Base-by-base conservation (phyloP, 768 basidiomycete species). In the Boletus reticulatus region DNA sequence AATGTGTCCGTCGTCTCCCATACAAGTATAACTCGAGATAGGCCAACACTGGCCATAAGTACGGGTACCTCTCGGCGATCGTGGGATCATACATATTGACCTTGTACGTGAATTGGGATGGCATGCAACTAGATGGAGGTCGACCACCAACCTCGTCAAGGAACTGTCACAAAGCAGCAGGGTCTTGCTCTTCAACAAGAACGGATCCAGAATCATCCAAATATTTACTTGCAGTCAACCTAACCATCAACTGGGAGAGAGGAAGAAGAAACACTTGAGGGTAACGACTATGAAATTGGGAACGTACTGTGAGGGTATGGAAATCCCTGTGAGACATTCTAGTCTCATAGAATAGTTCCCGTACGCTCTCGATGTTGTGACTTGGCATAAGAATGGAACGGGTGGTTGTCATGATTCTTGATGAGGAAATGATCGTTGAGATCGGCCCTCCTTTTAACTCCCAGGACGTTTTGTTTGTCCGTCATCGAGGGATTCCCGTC, bases 31-130 rank as follows among this genome's bases (percentile, higher is more conserved):
- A 22, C 12, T 57, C 57, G 6, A 55, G 37, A 56, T 65, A 65
- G 37, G 53, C 58, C 27, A 62, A 11, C 6, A 62, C 55, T 2
- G 56, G 53, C 62, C 65, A 66, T 0, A 46, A 43, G 27, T 59
- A 50, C 0, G 61, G 53, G 17, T 65, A 67, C 48, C 39, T 58
- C 50, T 38, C 50, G 12, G 53, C 27, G 29, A 67, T 24, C 8
- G 24, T 53, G 11, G 55, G 57, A 6, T 67, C 24, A 9, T 13
- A 14, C 20, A 36, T 52, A 47, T 58, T 65, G 2, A 62, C 27
- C 63, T 63, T 53, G 38, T 17, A 19, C 22, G 4, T 13, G 22
- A 27, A 27, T 52, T n/a, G 50, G 9, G 5, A 53, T 38, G 39
- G 6, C 24, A 38, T 39, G 42, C 29, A 31, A 32, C 38, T 46